Evolutionary conservation across 2,329 filamentous ascomycete genomes (phyloP).

Genomic region (Plectosphaerella sp.): DNA sequence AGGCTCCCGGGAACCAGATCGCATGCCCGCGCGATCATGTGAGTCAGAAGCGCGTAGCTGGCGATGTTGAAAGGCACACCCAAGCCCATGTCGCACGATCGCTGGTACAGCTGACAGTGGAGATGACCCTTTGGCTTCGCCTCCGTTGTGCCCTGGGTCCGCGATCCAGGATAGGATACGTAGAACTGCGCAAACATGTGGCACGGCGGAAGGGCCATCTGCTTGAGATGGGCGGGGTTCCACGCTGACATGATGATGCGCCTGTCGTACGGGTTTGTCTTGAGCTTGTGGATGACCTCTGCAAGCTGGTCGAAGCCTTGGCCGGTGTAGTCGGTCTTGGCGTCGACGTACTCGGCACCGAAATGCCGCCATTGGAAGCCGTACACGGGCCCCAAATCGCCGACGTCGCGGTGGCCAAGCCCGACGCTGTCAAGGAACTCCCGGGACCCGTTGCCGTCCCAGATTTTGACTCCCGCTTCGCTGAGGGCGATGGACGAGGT

Average conservation of each 20-base stretch:
- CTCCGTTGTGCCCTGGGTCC: constrained; percentile 14
- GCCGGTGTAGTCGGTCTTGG: constrained; percentile 75
- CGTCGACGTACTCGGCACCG: constrained; percentile 81
- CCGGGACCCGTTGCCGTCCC: constrained; percentile 94
- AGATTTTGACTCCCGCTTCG: constrained; percentile 85
- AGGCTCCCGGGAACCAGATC: constrained; percentile 81
- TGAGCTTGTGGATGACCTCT: constrained; percentile 83
- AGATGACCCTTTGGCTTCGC: constrained; percentile 57
- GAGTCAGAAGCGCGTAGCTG: constrained; percentile 85
- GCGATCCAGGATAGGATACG: constrained; percentile 64
- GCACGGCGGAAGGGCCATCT: constrained; percentile 91
- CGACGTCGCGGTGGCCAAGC: constrained; percentile 73
- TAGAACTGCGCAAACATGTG: constrained; percentile 99
- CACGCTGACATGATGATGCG: constrained; percentile 88
- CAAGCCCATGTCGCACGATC: constrained; percentile 94
- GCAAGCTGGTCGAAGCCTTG: constrained; percentile 91
- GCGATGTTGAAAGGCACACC: constrained; percentile 98
- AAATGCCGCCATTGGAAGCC: constrained; percentile 99
- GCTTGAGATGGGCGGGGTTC: constrained; percentile 81
- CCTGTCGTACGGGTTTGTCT: constrained; percentile 79
- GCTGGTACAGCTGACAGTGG: constrained; percentile 87
- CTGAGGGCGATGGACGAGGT: constrained; percentile 77
- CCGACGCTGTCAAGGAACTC: constrained; percentile 85
- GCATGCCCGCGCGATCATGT: constrained; percentile 89
- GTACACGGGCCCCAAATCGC: constrained; percentile 92